Evolutionary conservation across 768 basidiomycete species (phyloP), one percentile per base, ranked within the genome.

Genomic region (Mycena polygramma): DNA sequence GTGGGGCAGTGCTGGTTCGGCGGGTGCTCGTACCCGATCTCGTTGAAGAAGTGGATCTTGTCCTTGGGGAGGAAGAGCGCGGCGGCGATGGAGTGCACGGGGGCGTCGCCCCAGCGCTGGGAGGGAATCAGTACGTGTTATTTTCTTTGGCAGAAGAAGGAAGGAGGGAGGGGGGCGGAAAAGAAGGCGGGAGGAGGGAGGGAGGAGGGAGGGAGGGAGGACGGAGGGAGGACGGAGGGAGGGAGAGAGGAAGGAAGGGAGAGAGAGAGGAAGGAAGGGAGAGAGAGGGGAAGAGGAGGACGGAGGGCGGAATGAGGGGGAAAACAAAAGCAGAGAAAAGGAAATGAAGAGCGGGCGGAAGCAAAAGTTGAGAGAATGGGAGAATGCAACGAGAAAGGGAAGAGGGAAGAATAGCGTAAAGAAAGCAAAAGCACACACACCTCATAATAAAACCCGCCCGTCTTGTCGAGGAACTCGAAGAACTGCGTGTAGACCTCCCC

Each of bases 21-120:
- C 57, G 85, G 82, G 75, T 90, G 89, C 67, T 84, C 79, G 76
- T 84, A 86, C 58, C 72, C 72, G 45, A 73, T 73, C 69, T 73
- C 72, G 46, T 73, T 70, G 63, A 73, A 73, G 62, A 73, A 73
- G 45, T 73, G 91, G 59, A 94, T 87, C 79, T 90, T 85, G 61
- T 87, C 83, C 70, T 87, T 87, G 0, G 78, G 75, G 17, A 86
- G 84, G 77, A 92, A 90, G n/a, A 92, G 78, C 0, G 88, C 86
- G 1, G 88, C 91, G n/a, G 87, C 92, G 58, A 92, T 90, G 30
- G 87, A 88, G 76, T 93, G 92, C 0, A 93, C 89, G 4, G 91
- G 90, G 1, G 91, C 91, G 72, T 91, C 91, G 11, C 83, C 84
- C 85, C 85, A 86, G 49, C 84, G 83, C 84, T 84, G 63, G 2